These are phyloP conservation scores for Auriscalpium microsporum DNA, from an alignment of 768 basidiomycete species.

Conservation along the genomic window DNA sequence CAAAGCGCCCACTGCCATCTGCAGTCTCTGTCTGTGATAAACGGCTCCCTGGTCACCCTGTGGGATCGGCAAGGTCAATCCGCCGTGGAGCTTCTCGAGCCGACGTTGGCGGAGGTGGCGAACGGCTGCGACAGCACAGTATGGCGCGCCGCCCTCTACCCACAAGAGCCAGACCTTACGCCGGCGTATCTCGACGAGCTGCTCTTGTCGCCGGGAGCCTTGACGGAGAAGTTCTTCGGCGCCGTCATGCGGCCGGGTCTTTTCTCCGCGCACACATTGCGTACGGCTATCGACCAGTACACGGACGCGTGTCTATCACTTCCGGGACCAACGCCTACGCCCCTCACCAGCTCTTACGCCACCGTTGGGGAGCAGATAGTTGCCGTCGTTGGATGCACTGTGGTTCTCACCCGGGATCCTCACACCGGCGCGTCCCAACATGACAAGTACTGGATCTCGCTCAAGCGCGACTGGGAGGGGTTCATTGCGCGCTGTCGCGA, in stretches of 20 bases:
- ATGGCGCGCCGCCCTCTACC: conserved; percentile 54
- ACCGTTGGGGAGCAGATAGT: conserved; percentile 70
- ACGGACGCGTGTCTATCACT: conserved; percentile 60
- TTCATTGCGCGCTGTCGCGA: conserved; percentile 66
- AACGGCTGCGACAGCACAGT: conserved; percentile 21
- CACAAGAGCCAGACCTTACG: conserved; percentile 68
- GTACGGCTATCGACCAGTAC: conserved; percentile 78
- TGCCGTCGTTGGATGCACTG: conserved; percentile 79
- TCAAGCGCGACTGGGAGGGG: conserved; percentile 86
- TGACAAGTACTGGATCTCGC: conserved; percentile 71
- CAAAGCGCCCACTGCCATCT: conserved; percentile 61
- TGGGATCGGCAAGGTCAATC: conserved; percentile 81
- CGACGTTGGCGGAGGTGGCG: conserved; percentile 33
- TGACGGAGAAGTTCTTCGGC: conserved; percentile 66
- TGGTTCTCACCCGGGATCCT: conserved; percentile 61
- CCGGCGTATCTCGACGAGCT: conserved; percentile 85
- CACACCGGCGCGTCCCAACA: conserved; percentile 75
- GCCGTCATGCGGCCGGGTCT: conserved; percentile 82
- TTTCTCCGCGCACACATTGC: conserved; percentile 77
- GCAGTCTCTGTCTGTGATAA: conserved; percentile 63
- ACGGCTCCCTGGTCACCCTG: conserved; percentile 50
- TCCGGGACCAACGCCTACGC: conserved; percentile 46
- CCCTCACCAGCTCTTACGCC: conserved; percentile 53
- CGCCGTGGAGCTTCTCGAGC: conserved; percentile 48
- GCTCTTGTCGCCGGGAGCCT: conserved; percentile 57